Conservation (phyloP, 2,329 filamentous ascomycete genomes). For the Metarhizium sp. region DNA sequence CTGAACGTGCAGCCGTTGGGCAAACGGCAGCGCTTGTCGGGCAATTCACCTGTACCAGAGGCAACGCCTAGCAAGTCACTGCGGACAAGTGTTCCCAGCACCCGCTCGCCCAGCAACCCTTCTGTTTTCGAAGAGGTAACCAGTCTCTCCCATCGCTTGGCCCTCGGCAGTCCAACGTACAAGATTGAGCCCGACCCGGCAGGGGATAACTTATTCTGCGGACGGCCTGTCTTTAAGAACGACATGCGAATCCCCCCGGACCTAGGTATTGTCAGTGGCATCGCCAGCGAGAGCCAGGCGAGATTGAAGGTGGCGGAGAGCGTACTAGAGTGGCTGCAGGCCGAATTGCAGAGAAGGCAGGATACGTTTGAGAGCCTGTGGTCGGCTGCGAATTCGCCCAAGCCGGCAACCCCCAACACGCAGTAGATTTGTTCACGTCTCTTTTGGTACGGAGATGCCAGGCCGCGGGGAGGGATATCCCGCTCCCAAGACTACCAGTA, state of each 20-base stretch:
- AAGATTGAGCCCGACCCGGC: conserved; percentile 12
- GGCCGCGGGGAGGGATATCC: not conserved
- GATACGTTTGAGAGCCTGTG: conserved; percentile 3
- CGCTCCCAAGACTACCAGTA: not conserved
- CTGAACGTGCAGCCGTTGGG: not conserved
- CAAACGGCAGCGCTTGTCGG: not conserved
- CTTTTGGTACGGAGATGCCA: too few species aligned
- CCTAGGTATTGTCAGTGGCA: conserved; percentile 23
- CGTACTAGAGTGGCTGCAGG: conserved; percentile 27
- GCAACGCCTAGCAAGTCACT: not conserved
- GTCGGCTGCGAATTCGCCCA: not conserved
- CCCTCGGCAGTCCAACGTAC: conserved; percentile 25
- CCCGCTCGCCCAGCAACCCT: not conserved
- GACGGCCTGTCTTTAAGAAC: conserved; percentile 23
- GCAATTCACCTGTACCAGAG: too few species aligned
- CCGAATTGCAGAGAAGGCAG: conserved; percentile 10
- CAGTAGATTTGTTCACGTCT: not conserved
- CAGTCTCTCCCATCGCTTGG: conserved; percentile 23
- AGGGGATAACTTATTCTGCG: conserved; percentile 23
- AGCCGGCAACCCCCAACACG: not conserved
- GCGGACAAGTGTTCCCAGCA: not conserved
- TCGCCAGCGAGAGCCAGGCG: conserved; percentile 24
- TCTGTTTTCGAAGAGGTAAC: conserved; percentile 18
- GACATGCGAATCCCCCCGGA: conserved; percentile 19
- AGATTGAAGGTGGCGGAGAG: conserved; percentile 29